A percentile compares a stretch with the other conserved stretches of the same genome.
These are phyloP conservation scores for Pythium dissotocum DNA, from an alignment of 352 stramenopile species.

Conservation along the genomic window DNA sequence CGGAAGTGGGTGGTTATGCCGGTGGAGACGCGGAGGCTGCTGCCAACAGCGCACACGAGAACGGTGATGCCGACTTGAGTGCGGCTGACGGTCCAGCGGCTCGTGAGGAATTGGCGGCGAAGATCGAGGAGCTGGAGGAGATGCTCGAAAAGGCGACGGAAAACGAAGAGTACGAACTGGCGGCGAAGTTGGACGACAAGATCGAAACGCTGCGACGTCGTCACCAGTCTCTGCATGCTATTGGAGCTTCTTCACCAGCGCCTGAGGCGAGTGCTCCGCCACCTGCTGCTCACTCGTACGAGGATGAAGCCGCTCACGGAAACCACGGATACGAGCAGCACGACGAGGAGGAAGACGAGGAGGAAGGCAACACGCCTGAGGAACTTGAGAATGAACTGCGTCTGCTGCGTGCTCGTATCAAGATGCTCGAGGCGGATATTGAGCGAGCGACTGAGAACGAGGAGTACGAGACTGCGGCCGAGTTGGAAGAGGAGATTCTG, in stretches of 20 bases:
- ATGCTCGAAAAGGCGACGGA: slow-evolving; percentile 78
- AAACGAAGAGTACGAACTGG: slow-evolving; percentile 81
- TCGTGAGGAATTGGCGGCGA: slow-evolving; percentile 58
- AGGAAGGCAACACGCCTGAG: slow-evolving; percentile 25
- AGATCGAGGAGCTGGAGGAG: slow-evolving; percentile 60
- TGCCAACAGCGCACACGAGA: slow-evolving; percentile 15
- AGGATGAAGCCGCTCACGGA: slow-evolving; percentile 27
- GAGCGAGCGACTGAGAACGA: slow-evolving; percentile 69
- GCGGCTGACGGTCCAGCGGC: slow-evolving; percentile 33
- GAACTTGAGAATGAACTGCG: slow-evolving; percentile 40
- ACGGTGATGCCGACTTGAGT: slow-evolving; percentile 26
- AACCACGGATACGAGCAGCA: slow-evolving; percentile 35
- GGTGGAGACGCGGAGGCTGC: slow-evolving; percentile 15
- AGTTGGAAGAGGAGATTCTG: slow-evolving; percentile 65
- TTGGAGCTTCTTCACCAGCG: neutral
- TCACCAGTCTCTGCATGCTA: slow-evolving; percentile 42
- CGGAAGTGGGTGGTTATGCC: neutral
- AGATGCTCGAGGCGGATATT: slow-evolving; percentile 65
- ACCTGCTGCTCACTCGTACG: slow-evolving; percentile 21
- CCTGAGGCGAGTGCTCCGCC: neutral
- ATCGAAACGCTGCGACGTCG: slow-evolving; percentile 60
- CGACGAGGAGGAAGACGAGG: slow-evolving; percentile 33
- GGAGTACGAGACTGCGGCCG: slow-evolving; percentile 60
- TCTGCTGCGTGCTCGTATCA: slow-evolving; percentile 44
- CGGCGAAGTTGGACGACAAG: slow-evolving; percentile 73